Conservation (phyloP, 768 basidiomycete genomes). For the Psilocybe subaeruginosa region DNA sequence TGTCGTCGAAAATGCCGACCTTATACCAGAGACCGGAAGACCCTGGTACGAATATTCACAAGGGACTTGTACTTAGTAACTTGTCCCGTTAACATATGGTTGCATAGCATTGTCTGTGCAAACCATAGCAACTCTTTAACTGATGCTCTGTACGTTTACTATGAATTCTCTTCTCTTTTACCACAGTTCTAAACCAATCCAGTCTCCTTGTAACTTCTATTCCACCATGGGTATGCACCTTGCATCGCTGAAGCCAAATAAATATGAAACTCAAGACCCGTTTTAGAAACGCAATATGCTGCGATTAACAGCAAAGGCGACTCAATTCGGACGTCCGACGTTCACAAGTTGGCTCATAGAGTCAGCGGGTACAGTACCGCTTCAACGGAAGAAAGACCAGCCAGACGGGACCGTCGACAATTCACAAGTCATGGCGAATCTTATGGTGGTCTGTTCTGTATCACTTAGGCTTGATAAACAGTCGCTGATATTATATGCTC, state of each 20-base stretch:
- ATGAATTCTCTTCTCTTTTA: neutral
- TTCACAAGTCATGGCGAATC: constrained; percentile 62
- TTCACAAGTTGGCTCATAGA: constrained; percentile 93
- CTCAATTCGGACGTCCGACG: constrained; percentile 80
- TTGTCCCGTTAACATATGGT: neutral
- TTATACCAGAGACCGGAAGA: constrained; percentile 70
- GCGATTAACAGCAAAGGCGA: constrained; percentile 86
- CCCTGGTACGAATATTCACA: constrained; percentile 57
- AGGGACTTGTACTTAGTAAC: no score
- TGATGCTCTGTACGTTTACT: constrained; percentile 72
- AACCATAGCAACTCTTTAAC: constrained; percentile 89
- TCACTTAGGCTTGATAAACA: constrained; percentile 1
- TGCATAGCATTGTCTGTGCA: constrained; percentile 72
- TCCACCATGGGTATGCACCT: constrained; percentile 57
- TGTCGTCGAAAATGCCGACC: constrained; percentile 76
- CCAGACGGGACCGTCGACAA: constrained; percentile 63
- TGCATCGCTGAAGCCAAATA: neutral
- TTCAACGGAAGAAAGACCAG: constrained; percentile 77
- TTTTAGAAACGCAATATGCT: constrained; percentile 75
- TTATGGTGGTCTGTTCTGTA: constrained; percentile 57
- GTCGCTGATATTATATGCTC: neutral
- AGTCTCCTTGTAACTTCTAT: constrained; percentile 78
- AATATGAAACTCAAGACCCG: constrained; percentile 2
- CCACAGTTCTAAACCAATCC: constrained; percentile 1
- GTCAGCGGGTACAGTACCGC: constrained; percentile 84